phyloP scores from a whole-genome alignment of 345 rosid species.

The thale cress (Arabidopsis thaliana) region DNA sequence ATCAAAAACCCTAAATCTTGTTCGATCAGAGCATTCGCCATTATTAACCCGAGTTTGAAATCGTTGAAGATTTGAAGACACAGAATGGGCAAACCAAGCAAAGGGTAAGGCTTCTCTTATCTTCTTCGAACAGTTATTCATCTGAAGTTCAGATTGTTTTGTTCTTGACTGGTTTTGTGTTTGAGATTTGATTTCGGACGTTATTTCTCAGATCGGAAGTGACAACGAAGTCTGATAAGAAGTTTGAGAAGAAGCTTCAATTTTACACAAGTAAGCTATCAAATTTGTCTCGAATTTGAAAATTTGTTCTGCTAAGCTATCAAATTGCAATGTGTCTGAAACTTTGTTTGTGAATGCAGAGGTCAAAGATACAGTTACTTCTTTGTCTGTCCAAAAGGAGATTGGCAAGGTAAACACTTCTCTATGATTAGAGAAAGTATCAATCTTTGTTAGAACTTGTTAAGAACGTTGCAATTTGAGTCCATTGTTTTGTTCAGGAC shows the following conservation, averaged over 20 bases:
- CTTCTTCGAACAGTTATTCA: constrained; percentile 14
- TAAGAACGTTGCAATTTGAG: not conserved
- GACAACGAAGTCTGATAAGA: constrained; percentile 55
- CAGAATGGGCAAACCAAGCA: constrained; percentile 47
- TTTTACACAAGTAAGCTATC: constrained; percentile 60
- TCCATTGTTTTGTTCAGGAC: not conserved
- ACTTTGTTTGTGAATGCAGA: constrained; percentile 49
- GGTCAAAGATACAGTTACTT: constrained; percentile 63
- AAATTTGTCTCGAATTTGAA: not conserved
- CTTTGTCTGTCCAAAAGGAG: constrained; percentile 60
- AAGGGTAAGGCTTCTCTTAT: constrained; percentile 30
- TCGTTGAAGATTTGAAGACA: constrained; percentile 1
- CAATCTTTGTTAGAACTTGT: constrained; percentile 16
- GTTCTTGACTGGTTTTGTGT: not conserved
- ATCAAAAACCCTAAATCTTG: constrained; percentile 42
- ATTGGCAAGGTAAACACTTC: constrained; percentile 55
- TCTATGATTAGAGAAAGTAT: not conserved
- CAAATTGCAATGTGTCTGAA: constrained; percentile 23
- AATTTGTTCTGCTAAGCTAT: not conserved
- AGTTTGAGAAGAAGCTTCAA: constrained; percentile 62
- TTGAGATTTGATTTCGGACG: constrained; percentile 14
- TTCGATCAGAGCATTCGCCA: constrained; percentile 13
- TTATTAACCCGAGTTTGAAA: constrained; percentile 1
- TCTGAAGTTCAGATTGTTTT: not conserved
- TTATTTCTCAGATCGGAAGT: constrained; percentile 42